Percentiles rank a stretch among this genome's conserved stretches.
Evolutionary conservation across 2,329 filamentous ascomycete species (phyloP).

Genomic region (Cryphonectria nitschkei): DNA sequence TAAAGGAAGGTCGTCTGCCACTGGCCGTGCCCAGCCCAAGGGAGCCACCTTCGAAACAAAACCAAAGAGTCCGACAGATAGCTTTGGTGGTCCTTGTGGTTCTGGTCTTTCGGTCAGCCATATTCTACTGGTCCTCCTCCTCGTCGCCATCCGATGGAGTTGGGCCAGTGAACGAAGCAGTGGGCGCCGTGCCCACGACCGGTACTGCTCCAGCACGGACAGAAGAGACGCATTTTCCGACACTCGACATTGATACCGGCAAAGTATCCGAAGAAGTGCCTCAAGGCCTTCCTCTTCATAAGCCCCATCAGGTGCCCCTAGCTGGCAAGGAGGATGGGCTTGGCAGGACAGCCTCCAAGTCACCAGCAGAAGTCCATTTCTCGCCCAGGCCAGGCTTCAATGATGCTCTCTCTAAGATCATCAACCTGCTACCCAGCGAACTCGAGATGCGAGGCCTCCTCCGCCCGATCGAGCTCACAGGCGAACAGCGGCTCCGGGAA

Average conservation of each 20-base stretch:
- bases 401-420: constrained; percentile 33
- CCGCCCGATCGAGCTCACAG: constrained; percentile 42
- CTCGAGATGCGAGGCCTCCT: constrained; percentile 41
- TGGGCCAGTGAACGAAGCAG: neutral
- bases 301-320: neutral
- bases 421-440: constrained; percentile 39
- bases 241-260: neutral
- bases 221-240: constrained; percentile 1
- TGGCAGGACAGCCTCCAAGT: constrained; percentile 1
- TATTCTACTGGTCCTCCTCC: neutral
- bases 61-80: constrained; percentile 3
- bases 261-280: neutral
- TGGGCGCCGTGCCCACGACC: neutral
- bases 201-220: neutral
- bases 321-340: neutral
- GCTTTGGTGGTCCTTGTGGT: constrained; percentile 1
- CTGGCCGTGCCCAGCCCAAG: constrained; percentile 5
- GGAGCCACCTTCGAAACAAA: neutral
- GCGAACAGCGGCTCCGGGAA: constrained; percentile 44
- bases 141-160: neutral
- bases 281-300: neutral
- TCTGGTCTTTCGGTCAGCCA: neutral
- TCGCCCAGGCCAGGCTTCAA: constrained; percentile 28
- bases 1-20: constrained; percentile 14
- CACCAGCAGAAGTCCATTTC: neutral